Evolutionary conservation across 768 basidiomycete species (phyloP).

Genomic region (Candolleomyces efflorescens): DNA sequence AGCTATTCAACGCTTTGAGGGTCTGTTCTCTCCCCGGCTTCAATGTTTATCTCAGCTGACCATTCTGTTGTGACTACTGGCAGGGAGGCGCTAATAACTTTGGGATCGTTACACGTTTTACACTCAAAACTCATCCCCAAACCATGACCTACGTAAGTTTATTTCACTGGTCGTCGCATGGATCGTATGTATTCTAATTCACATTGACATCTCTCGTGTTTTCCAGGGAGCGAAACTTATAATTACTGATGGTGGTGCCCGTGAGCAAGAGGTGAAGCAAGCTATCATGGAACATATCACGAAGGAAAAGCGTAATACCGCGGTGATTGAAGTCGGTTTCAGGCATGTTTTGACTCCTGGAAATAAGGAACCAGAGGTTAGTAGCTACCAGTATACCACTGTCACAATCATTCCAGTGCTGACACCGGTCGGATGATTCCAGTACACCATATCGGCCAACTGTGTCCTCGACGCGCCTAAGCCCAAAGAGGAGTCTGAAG

Average conservation of each 20-base stretch:
- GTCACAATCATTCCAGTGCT: no score
- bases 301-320: conserved; percentile 36
- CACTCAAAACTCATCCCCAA: conserved; percentile 49
- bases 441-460: conserved; percentile 44
- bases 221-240: neutral
- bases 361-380: conserved; percentile 22
- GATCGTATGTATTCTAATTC: no score
- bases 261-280: conserved; percentile 34
- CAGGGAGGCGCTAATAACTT: conserved; percentile 65
- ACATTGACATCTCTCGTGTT: no score
- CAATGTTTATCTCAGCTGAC: neutral
- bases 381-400: no score
- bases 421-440: conserved; percentile 35
- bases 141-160: conserved; percentile 53
- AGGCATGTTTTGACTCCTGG: conserved; percentile 39
- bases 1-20: neutral
- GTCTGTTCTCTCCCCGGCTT: neutral
- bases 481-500: conserved; percentile 30
- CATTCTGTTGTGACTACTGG: neutral
- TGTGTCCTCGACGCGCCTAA: conserved; percentile 49
- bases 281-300: conserved; percentile 20
- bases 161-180: no score
- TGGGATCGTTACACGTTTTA: conserved; percentile 58
- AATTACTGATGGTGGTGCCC: conserved; percentile 25
- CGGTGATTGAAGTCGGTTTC: conserved; percentile 38